A percentile compares a stretch with the other conserved stretches of the same genome.
phyloP scores from a whole-genome alignment of 345 rosid genomes.

The Citrus glauca region DNA sequence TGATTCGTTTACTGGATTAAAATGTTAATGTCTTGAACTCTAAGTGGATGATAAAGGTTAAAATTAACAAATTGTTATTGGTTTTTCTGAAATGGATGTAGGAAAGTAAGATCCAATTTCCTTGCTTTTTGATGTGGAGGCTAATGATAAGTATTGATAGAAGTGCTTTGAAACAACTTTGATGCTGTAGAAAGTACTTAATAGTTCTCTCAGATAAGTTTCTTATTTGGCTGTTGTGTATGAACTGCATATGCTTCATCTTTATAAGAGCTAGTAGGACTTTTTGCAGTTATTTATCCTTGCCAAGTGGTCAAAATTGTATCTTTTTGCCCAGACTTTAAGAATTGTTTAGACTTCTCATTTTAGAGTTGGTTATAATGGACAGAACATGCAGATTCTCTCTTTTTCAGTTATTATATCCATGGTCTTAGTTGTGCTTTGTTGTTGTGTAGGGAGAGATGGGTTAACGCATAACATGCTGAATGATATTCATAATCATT shows the following conservation, averaged over 20 bases:
- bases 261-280: not conserved
- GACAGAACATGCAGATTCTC: not conserved
- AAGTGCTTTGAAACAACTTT: not conserved
- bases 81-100: not conserved
- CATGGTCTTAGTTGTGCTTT: not conserved
- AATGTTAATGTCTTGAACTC: not conserved
- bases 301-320: not conserved
- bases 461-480: conserved; percentile 97
- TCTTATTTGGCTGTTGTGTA: not conserved
- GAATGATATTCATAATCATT: conserved; percentile 80
- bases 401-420: not conserved
- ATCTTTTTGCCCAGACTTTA: not conserved
- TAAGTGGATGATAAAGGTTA: not conserved
- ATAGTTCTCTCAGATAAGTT: not conserved
- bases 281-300: not conserved
- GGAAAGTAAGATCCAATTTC: not conserved
- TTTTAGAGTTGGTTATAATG: not conserved
- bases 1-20: not conserved
- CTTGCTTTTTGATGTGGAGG: not conserved
- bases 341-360: not conserved
- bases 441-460: conserved; percentile 64
- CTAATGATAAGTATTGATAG: not conserved
- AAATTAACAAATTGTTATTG: not conserved
- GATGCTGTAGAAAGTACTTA: not conserved
- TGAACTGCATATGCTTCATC: too few relatives aligned